Conservation (phyloP, 2,329 filamentous ascomycete genomes). For the Pseudopyrenochaeta lycopersici region DNA sequence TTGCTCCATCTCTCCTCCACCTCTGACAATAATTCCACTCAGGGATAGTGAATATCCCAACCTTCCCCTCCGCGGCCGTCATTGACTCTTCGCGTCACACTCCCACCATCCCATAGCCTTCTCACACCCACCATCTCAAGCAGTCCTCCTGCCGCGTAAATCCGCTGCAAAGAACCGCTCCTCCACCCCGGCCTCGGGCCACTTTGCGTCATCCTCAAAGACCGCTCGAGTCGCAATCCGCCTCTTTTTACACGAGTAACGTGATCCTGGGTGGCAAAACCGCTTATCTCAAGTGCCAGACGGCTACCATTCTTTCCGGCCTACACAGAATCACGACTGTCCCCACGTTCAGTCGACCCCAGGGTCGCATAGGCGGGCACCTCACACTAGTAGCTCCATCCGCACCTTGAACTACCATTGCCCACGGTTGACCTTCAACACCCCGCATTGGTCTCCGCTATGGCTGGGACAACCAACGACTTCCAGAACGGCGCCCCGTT, state of each 20-base stretch:
- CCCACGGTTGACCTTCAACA: slow-evolving; percentile 11
- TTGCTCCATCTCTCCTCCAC: slow-evolving; percentile 18
- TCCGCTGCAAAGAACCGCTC: slow-evolving; percentile 15
- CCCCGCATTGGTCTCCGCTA: slow-evolving; percentile 32
- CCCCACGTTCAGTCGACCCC: background rate
- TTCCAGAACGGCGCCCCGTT: slow-evolving; percentile 51
- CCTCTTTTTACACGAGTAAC: slow-evolving; percentile 3
- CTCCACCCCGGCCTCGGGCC: slow-evolving; percentile 1
- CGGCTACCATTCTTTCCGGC: slow-evolving; percentile 10
- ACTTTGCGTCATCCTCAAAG: slow-evolving; percentile 23
- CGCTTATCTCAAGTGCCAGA: slow-evolving; percentile 6
- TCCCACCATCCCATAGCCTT: slow-evolving; percentile 7
- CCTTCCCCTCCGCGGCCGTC: slow-evolving; percentile 4
- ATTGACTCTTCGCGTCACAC: slow-evolving; percentile 12
- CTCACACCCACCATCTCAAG: background rate
- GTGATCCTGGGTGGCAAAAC: slow-evolving; percentile 16
- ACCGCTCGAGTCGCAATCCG: slow-evolving; percentile 1
- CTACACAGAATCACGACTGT: slow-evolving; percentile 2
- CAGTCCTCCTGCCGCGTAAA: slow-evolving; percentile 13
- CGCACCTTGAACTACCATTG: background rate
- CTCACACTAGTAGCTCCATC: background rate
- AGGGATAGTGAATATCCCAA: background rate
- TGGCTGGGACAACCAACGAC: slow-evolving; percentile 50
- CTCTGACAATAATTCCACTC: slow-evolving; percentile 14
- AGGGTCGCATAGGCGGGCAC: background rate